These are phyloP conservation scores for Penicillium sp. DNA, from an alignment of 2,329 filamentous ascomycete genomes.

Conservation along the genomic window DNA sequence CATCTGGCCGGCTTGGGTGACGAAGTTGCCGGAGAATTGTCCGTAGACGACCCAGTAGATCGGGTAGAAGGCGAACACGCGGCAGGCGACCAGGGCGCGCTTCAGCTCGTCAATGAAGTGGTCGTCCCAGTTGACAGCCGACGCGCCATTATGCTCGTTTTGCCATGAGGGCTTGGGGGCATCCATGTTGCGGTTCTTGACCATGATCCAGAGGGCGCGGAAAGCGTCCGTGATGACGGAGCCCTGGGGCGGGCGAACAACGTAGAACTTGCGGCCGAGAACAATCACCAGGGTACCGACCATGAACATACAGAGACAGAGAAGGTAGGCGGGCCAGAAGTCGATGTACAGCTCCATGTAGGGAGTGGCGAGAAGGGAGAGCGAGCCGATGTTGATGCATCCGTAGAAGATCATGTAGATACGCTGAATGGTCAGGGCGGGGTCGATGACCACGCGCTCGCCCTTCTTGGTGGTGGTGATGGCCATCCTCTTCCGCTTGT, in stretches of 20 bases:
- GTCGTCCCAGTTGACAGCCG: conserved; percentile 61
- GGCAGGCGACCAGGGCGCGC: conserved; percentile 65
- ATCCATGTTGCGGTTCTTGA: conserved; percentile 55
- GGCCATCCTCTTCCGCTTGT: conserved; percentile 57
- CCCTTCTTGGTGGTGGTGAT: conserved; percentile 46
- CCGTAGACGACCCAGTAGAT: conserved; percentile 69
- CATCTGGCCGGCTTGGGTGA: conserved; percentile 65
- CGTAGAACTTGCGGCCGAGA: conserved; percentile 46
- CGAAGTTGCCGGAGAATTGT: conserved; percentile 67
- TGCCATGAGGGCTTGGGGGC: conserved; percentile 68
- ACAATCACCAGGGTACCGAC: conserved; percentile 59
- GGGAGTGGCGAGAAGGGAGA: conserved; percentile 66
- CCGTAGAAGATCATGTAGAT: conserved; percentile 75
- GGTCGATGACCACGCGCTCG: conserved; percentile 64
- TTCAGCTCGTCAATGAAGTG: conserved; percentile 71
- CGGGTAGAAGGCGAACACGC: conserved; percentile 70
- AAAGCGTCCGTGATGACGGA: conserved; percentile 67
- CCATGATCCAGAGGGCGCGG: conserved; percentile 58
- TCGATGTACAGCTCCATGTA: conserved; percentile 67
- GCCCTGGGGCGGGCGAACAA: conserved; percentile 57
- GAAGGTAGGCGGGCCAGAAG: conserved; percentile 65
- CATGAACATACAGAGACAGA: conserved; percentile 64
- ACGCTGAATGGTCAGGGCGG: conserved; percentile 63
- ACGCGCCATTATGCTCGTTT: conserved; percentile 49
- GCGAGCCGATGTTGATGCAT: conserved; percentile 71